Conservation (phyloP, 306 rosid genomes). For the Malus sylvestris region DNA sequence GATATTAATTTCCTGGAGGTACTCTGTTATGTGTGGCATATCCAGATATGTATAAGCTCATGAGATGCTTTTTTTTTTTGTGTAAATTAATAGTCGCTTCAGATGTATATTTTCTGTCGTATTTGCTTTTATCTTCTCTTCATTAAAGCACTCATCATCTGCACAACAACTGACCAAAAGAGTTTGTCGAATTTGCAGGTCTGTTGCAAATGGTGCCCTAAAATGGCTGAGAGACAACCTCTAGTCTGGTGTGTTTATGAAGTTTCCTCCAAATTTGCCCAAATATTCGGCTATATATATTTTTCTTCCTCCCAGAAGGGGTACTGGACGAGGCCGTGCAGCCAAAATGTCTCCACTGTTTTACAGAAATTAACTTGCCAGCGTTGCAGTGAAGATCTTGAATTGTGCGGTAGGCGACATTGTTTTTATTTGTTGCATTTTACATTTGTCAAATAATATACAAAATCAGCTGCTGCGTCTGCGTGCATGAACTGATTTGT, state of each 20-base stretch:
- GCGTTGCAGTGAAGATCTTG: slow-evolving; percentile 21
- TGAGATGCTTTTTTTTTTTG: not conserved
- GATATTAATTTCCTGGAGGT: not conserved
- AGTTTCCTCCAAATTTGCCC: slow-evolving; percentile 3
- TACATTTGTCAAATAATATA: slow-evolving; percentile 6
- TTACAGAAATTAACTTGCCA: slow-evolving; percentile 9
- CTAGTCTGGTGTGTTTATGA: slow-evolving; percentile 25
- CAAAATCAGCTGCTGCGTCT: slow-evolving; percentile 1
- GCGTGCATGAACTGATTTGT: not conserved
- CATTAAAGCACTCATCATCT: not conserved
- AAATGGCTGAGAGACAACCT: slow-evolving; percentile 94
- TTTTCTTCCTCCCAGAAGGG: slow-evolving; percentile 12
- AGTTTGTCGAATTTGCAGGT: slow-evolving; percentile 38
- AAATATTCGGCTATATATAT: not conserved
- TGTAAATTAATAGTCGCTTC: not conserved
- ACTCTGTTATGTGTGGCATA: not conserved
- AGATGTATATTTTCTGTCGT: slow-evolving; percentile 2
- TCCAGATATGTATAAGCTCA: not conserved
- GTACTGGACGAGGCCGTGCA: slow-evolving; percentile 7
- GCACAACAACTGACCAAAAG: slow-evolving; percentile 1
- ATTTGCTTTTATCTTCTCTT: not conserved
- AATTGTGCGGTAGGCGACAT: slow-evolving; percentile 30
- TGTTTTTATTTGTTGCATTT: slow-evolving; percentile 46
- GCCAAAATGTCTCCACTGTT: slow-evolving; percentile 25
- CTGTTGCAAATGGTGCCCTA: slow-evolving; percentile 72